A percentile compares a stretch with the other conserved stretches of the same genome.
Evolutionary conservation across 2,329 filamentous ascomycete genomes (phyloP).

Genomic region (Colletotrichum kahawae): DNA sequence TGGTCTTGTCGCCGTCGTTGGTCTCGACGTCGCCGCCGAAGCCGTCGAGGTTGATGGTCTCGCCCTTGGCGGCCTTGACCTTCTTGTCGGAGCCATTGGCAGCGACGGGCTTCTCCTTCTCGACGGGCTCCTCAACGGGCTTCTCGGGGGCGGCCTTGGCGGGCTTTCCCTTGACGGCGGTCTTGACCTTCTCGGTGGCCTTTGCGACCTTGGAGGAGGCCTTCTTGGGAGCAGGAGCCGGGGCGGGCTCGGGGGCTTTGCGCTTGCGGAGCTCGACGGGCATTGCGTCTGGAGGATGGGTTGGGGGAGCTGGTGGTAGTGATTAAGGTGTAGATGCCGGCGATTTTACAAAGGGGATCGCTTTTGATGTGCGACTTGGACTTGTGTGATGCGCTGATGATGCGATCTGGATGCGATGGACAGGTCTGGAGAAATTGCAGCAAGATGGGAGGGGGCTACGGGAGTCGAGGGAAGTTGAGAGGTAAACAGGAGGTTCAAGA

Average conservation of each 20-base stretch:
- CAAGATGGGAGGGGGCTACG: conserved; percentile 8
- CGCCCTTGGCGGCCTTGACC: conserved; percentile 56
- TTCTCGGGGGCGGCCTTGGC: conserved; percentile 34
- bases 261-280: conserved; percentile 65
- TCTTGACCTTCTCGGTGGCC: conserved; percentile 40
- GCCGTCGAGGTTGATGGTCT: conserved; percentile 59
- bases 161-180: conserved; percentile 29
- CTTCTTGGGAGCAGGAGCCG: conserved; percentile 49
- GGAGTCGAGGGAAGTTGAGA: conserved; percentile 18
- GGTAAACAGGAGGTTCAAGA: conserved; percentile 22
- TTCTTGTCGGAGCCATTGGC: conserved; percentile 39
- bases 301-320: not conserved
- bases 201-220: conserved; percentile 46
- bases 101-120: conserved; percentile 28
- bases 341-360: conserved; percentile 1
- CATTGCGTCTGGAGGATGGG: conserved; percentile 42
- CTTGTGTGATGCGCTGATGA: conserved; percentile 5
- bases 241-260: conserved; percentile 57
- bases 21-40: conserved; percentile 80
- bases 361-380: conserved; percentile 2
- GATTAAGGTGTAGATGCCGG: not conserved
- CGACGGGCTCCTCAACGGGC: conserved; percentile 7
- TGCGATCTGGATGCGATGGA: conserved; percentile 9
- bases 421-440: conserved; percentile 1
- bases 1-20: conserved; percentile 82